Evolutionary conservation across 306 rosid species (phyloP).

Genomic region (Malus orientalis): DNA sequence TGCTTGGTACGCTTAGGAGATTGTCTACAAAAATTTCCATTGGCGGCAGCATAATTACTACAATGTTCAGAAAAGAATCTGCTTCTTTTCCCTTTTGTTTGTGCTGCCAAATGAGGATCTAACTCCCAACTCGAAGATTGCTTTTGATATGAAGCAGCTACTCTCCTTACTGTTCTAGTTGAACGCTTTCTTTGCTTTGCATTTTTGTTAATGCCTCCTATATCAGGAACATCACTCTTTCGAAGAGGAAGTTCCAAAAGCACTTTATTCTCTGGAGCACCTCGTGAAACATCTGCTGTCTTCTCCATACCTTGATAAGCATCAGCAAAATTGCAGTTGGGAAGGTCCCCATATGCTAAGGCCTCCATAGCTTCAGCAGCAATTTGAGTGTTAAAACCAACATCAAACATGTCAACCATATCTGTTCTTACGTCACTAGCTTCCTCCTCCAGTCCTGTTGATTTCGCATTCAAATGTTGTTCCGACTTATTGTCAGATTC

Average conservation of each 20-base stretch:
- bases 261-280: conserved; percentile 16
- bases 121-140: conserved; percentile 21
- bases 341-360: conserved; percentile 34
- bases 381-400: conserved; percentile 69
- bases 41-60: conserved; percentile 10
- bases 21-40: conserved; percentile 14
- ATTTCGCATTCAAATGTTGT: conserved; percentile 11
- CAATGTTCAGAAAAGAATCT: conserved; percentile 14
- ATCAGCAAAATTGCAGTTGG: conserved; percentile 12
- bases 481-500: conserved; percentile 17
- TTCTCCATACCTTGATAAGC: conserved; percentile 19
- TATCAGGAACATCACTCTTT: conserved; percentile 10
- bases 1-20: conserved; percentile 13
- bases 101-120: conserved; percentile 17
- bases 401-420: conserved; percentile 27
- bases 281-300: conserved; percentile 13
- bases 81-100: conserved; percentile 18
- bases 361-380: conserved; percentile 80
- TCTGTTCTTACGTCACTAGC: conserved; percentile 21
- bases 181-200: conserved; percentile 32
- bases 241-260: conserved; percentile 9
- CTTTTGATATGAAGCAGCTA: conserved; percentile 19
- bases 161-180: conserved; percentile 26
- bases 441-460: conserved; percentile 19
- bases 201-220: conserved; percentile 16